Conservation (phyloP, 2,329 filamentous ascomycete genomes). For the Cytospora piceicola region DNA sequence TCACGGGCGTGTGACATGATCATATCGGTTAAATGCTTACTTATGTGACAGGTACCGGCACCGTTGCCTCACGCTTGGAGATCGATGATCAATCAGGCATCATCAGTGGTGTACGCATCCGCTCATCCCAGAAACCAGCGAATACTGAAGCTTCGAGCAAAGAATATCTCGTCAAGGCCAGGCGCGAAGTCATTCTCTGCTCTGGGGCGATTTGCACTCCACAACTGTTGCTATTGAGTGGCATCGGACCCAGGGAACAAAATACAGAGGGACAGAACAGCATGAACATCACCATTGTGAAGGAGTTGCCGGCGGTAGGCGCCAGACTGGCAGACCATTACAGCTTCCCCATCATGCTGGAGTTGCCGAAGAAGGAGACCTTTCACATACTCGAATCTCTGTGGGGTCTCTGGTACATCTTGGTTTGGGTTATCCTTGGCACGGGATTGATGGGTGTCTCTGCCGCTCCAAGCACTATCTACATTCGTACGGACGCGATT, state of each 20-base stretch:
- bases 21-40: not conserved
- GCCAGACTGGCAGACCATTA: conserved; percentile 38
- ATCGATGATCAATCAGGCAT: conserved; percentile 30
- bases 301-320: conserved; percentile 37
- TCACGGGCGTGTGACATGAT: not conserved
- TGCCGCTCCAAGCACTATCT: conserved; percentile 35
- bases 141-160: conserved; percentile 7
- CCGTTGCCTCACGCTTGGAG: conserved; percentile 37
- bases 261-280: conserved; percentile 23
- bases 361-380: conserved; percentile 20
- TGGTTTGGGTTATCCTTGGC: conserved; percentile 39
- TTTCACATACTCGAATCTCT: conserved; percentile 9
- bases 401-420: conserved; percentile 36
- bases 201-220: conserved; percentile 38
- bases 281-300: conserved; percentile 34
- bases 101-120: conserved; percentile 36
- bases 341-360: conserved; percentile 12
- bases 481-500: conserved; percentile 36
- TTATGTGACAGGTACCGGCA: conserved; percentile 33
- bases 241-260: conserved; percentile 36
- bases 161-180: conserved; percentile 34
- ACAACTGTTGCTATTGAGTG: conserved; percentile 40
- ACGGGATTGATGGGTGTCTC: conserved; percentile 35
- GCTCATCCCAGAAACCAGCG: conserved; percentile 14
- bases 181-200: conserved; percentile 40